These are phyloP conservation scores for Barnettozyma siamensis DNA, from an alignment of 805 yeast genomes.

Conservation along the genomic window DNA sequence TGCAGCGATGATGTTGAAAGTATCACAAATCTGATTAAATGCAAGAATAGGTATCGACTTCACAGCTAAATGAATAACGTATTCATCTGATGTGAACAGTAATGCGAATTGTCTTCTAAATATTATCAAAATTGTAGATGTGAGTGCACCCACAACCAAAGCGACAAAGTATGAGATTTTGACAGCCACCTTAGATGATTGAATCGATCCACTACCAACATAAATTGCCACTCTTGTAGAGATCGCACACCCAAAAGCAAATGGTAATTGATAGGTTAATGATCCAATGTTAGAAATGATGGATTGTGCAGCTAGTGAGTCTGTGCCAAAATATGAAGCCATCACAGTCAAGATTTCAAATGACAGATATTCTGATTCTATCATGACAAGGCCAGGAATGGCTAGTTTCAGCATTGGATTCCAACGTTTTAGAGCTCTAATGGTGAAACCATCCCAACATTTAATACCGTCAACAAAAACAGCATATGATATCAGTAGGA, in stretches of 20 bases:
- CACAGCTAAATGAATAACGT: constrained; percentile 47
- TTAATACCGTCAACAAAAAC: constrained; percentile 53
- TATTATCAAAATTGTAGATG: constrained; percentile 40
- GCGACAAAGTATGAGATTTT: constrained; percentile 40
- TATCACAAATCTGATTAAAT: constrained; percentile 61
- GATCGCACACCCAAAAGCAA: constrained; percentile 66
- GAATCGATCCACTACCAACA: constrained; percentile 51
- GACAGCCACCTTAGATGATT: constrained; percentile 40
- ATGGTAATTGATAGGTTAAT: constrained; percentile 63
- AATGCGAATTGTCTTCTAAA: constrained; percentile 46
- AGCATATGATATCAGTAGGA: constrained; percentile 19
- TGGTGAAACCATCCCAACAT: constrained; percentile 64
- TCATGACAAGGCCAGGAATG: constrained; percentile 66
- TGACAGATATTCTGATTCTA: constrained; percentile 71
- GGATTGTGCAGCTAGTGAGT: constrained; percentile 46
- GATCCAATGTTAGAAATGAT: constrained; percentile 51
- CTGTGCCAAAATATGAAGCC: constrained; percentile 46
- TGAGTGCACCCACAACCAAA: constrained; percentile 43
- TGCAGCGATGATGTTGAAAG: constrained; percentile 63
- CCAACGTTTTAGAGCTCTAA: constrained; percentile 50
- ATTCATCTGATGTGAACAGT: constrained; percentile 57
- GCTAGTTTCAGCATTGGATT: constrained; percentile 54
- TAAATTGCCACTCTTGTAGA: constrained; percentile 70
- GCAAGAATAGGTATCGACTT: constrained; percentile 60
- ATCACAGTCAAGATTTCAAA: constrained; percentile 68